A percentile compares a stretch with the other conserved stretches of the same genome.
phyloP scores from a whole-genome alignment of 139 green algal genomes.

The Chlorella sp. region DNA sequence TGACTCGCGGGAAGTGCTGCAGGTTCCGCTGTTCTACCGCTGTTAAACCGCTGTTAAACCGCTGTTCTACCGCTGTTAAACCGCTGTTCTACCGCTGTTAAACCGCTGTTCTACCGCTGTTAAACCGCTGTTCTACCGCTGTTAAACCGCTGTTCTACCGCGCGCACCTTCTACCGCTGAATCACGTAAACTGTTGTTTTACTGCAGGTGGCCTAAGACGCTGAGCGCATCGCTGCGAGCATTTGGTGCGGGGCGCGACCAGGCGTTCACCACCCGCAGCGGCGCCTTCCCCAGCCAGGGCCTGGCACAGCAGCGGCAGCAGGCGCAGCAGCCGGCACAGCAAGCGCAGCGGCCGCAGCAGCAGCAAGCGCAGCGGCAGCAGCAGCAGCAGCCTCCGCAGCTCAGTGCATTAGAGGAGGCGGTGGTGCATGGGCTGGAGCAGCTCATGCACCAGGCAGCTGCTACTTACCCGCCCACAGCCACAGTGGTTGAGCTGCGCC shows the following conservation, averaged over 20 bases:
- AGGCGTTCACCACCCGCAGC: conserved; percentile 23
- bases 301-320: neutral
- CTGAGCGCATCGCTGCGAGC: conserved; percentile 8
- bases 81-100: no score
- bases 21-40: no score
- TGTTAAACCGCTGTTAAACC: no score
- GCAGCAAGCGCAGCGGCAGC: neutral
- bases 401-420: neutral
- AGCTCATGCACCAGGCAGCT: conserved; percentile 3
- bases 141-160: no score
- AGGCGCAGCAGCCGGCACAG: neutral
- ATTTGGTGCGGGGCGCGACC: conserved; percentile 8
- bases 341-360: neutral
- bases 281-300: neutral
- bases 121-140: neutral
- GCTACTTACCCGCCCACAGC: neutral
- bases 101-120: no score
- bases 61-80: no score
- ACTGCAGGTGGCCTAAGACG: conserved; percentile 22
- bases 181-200: no score
- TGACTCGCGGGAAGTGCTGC: no score
- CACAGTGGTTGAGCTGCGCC: conserved; percentile 20
- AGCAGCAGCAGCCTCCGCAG: neutral
- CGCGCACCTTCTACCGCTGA: no score
- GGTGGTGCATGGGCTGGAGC: conserved; percentile 3